Base-by-base conservation (phyloP, 169 alveolate species). In the Eimeria tenella region DNA sequence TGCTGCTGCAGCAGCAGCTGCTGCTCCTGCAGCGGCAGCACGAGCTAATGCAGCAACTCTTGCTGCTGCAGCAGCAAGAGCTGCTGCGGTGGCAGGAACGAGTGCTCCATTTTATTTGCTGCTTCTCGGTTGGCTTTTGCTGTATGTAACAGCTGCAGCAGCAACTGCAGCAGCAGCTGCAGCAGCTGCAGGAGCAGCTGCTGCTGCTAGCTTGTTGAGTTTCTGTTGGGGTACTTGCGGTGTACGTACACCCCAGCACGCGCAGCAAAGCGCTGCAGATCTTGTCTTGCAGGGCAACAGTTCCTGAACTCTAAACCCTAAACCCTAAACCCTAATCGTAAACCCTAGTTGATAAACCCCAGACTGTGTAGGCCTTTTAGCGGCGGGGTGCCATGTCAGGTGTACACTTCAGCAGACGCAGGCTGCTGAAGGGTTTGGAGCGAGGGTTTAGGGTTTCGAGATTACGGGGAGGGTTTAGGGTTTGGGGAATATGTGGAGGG, bases 181-280 rank as follows among this genome's bases (percentile, higher is more conserved):
- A 15, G 84, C 84, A 15, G 84, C 77, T 68, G 77, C 77, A 11
- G 21, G 50, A 11, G 77, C 77, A 11, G 77, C 77, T 68, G 77
- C 77, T 68, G 77, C 77, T 68, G 77, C 77, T 68, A n/a, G 31
- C 13, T 10, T 68, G 9, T 15, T 10, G 21, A 15, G 42, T 15
- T 10, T 68, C 21, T 68, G 11, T 68, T 68, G 77, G 19, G 77
- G 77, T 96, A 89, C 99, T 98, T 84, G 98, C 98, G 82, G 96
- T 88, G 65, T 31, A 31, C 42, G 42, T 31, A 31, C 42, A 31
- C 42, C 42, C 42, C 42, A 31, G 42, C 42, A 31, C 42, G 42
- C 42, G 42, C 42, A 31, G 42, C 42, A 31, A 0, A 31, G 42
- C 42, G 42, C 42, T 31, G 42, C 42, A 31, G 42, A 2, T 31